Evolutionary conservation across 306 rosid species (phyloP).

Genomic region (Styphnolobium japonicum): DNA sequence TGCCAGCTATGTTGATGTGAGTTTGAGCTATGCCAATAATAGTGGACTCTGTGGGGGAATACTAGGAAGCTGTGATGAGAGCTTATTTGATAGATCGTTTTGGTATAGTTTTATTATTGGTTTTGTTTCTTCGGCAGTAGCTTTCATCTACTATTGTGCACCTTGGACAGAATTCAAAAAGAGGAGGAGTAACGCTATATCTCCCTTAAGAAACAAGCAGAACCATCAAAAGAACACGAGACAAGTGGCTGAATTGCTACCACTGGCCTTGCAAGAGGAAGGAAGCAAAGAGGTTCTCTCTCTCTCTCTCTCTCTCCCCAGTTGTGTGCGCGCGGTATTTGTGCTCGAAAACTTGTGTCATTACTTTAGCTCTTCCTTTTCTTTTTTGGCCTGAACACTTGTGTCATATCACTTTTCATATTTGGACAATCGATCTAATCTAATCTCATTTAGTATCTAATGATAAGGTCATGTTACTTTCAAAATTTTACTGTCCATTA

Average conservation of each 20-base stretch:
- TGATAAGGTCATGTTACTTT: not conserved
- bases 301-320: not conserved
- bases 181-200: not conserved
- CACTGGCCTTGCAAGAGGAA: not conserved
- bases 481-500: not conserved
- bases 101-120: constrained; percentile 26
- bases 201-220: not conserved
- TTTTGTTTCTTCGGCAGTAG: constrained; percentile 7
- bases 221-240: not conserved
- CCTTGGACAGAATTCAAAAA: constrained; percentile 6
- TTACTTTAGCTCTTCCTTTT: not conserved
- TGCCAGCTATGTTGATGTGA: not conserved
- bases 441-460: not conserved
- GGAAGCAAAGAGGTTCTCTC: constrained; percentile 29
- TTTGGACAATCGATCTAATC: not conserved
- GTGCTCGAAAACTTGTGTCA: not conserved
- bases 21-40: constrained; percentile 30
- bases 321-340: not conserved
- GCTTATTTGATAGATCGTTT: constrained; percentile 13
- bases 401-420: not conserved
- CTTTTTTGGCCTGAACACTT: not conserved
- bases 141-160: not conserved
- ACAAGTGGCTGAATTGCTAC: not conserved
- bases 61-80: constrained; percentile 9
- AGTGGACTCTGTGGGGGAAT: constrained; percentile 30